Percentiles rank a stretch among this genome's conserved stretches.
Conservation (phyloP, 2,329 filamentous ascomycete genomes). For the Fusarium sacchari region DNA sequence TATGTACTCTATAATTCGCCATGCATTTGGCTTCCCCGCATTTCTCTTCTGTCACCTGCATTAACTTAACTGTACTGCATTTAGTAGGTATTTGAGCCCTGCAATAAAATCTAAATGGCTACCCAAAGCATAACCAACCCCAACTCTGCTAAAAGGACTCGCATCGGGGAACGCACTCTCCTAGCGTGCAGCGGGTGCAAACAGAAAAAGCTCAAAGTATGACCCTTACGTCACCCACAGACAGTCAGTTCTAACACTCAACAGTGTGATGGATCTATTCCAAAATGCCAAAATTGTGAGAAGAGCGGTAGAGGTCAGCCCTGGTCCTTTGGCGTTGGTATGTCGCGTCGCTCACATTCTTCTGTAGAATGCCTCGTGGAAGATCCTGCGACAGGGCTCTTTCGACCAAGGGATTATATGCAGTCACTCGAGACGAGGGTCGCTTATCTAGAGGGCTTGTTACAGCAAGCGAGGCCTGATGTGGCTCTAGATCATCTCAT, state of each 20-base stretch:
- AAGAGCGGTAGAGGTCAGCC: constrained; percentile 13
- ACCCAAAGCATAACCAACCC: not conserved
- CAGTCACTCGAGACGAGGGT: constrained; percentile 26
- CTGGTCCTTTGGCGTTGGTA: not conserved
- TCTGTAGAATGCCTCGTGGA: constrained; percentile 28
- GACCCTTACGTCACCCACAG: not conserved
- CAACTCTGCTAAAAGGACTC: constrained; percentile 10
- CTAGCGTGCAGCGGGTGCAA: constrained; percentile 28
- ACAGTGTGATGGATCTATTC: constrained; percentile 23
- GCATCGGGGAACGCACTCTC: constrained; percentile 25
- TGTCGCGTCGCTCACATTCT: not conserved
- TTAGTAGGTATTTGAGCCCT: not conserved
- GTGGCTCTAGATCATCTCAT: constrained; percentile 24
- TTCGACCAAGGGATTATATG: constrained; percentile 29
- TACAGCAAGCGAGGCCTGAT: constrained; percentile 23
- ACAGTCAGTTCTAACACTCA: not conserved
- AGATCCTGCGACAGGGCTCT: constrained; percentile 26
- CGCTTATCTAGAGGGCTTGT: constrained; percentile 24
- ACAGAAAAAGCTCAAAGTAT: constrained; percentile 31
- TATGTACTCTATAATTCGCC: not conserved
- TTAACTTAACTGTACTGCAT: not conserved
- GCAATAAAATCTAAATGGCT: not conserved
- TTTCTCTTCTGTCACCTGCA: not conserved
- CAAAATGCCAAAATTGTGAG: constrained; percentile 23
- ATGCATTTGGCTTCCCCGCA: not conserved